Conservation (phyloP, 805 yeast genomes). For the Lipomyces starkeyi region DNA sequence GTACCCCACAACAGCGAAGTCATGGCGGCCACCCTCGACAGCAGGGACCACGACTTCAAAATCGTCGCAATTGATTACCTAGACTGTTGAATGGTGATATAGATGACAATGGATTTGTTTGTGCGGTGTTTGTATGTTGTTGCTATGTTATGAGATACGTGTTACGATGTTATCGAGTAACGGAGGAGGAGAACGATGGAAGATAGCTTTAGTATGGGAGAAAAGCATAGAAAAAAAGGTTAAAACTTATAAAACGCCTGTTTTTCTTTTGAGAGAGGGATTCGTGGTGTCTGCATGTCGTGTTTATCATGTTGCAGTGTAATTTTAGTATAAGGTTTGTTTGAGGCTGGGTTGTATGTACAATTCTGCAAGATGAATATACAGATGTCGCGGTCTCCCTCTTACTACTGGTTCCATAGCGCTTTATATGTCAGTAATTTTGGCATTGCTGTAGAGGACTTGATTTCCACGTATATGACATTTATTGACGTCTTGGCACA, state of each 20-base stretch:
- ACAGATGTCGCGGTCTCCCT: constrained; percentile 16
- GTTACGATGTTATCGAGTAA: background rate
- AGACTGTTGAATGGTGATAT: background rate
- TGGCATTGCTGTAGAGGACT: background rate
- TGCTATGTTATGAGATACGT: background rate
- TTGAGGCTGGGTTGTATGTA: constrained; percentile 22
- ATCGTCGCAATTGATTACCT: background rate
- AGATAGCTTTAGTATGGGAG: constrained; percentile 1
- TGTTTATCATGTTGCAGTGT: constrained; percentile 3
- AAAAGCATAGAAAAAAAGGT: constrained; percentile 18
- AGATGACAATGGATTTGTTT: background rate
- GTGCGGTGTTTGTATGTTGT: background rate
- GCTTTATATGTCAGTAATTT: constrained; percentile 35
- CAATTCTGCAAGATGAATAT: constrained; percentile 26
- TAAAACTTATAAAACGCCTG: constrained; percentile 33
- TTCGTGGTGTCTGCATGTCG: constrained; percentile 11
- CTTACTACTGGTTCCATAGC: constrained; percentile 36
- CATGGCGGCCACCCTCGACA: constrained; percentile 32
- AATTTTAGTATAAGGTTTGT: constrained; percentile 21
- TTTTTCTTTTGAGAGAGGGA: constrained; percentile 29
- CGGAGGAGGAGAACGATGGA: background rate
- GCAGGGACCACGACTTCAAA: background rate
- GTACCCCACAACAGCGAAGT: constrained; percentile 38
- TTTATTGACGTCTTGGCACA: too few relatives aligned
- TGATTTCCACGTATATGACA: too few relatives aligned